Conservation (phyloP, 768 basidiomycete genomes). For the Gloeostereum incarnatum region DNA sequence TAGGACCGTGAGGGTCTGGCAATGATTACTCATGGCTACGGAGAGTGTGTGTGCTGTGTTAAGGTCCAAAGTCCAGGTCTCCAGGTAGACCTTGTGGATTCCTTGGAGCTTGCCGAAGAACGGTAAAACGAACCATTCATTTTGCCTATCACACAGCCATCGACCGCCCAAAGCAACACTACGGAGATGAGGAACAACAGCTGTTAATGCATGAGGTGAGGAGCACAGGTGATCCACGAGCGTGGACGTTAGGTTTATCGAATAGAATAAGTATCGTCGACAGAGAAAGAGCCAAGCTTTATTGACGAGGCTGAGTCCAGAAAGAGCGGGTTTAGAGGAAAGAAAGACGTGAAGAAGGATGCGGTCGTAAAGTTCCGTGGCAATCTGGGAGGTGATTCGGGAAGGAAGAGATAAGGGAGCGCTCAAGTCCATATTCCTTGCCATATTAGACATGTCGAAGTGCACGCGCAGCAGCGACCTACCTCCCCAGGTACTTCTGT, state of each 20-base stretch:
- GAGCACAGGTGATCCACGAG: slow-evolving; percentile 16
- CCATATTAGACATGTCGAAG: too few species aligned
- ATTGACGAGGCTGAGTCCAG: slow-evolving; percentile 22
- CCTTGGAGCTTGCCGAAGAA: slow-evolving; percentile 12
- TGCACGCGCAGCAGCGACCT: too few species aligned
- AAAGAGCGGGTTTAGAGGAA: slow-evolving; percentile 16
- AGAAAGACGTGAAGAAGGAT: slow-evolving; percentile 18
- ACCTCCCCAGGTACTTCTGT: too few species aligned
- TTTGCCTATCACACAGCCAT: slow-evolving; percentile 12
- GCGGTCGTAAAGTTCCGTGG: slow-evolving; percentile 21
- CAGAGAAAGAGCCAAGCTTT: slow-evolving; percentile 20
- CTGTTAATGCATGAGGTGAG: slow-evolving; percentile 16
- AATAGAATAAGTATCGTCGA: slow-evolving; percentile 23
- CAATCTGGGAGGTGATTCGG: slow-evolving; percentile 16
- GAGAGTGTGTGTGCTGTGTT: slow-evolving; percentile 34
- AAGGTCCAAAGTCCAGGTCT: slow-evolving; percentile 17
- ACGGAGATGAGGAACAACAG: slow-evolving; percentile 19
- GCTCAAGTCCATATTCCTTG: not conserved
- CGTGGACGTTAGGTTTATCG: slow-evolving; percentile 17
- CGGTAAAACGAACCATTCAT: slow-evolving; percentile 12
- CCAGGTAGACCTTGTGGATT: slow-evolving; percentile 13
- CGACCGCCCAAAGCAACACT: slow-evolving; percentile 19
- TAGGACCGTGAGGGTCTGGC: slow-evolving; percentile 41
- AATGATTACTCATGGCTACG: slow-evolving; percentile 32
- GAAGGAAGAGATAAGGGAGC: slow-evolving; percentile 9